Evolutionary conservation across 306 rosid species (phyloP).

Genomic region (Amphicarpaea edgeworthii): DNA sequence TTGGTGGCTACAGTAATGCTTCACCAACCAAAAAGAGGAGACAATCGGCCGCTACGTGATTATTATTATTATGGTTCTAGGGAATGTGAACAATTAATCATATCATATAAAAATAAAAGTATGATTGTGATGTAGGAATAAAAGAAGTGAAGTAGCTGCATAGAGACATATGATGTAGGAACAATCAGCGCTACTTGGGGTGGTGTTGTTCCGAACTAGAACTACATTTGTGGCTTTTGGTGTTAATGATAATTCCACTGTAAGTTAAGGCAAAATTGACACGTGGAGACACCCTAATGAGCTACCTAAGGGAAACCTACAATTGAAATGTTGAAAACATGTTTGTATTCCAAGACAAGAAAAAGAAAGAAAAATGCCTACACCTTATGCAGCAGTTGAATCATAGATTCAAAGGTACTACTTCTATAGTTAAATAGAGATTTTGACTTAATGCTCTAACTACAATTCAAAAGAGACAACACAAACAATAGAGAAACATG

Average conservation of each 20-base stretch:
- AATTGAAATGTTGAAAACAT: conserved; percentile 3
- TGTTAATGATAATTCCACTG: not conserved
- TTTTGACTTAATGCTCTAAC: conserved; percentile 10
- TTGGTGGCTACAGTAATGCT: not conserved
- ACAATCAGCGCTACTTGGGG: not conserved
- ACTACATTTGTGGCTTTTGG: not conserved
- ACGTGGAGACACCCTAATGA: not conserved
- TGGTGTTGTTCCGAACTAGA: not conserved
- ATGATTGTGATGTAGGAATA: not conserved
- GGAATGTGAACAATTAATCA: not conserved
- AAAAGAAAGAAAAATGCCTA: not conserved
- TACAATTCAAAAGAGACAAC: conserved; percentile 8
- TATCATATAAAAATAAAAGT: not conserved
- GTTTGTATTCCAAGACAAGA: not conserved
- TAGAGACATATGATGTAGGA: not conserved
- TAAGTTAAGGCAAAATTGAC: not conserved
- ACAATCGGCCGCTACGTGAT: not conserved
- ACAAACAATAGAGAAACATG: conserved; percentile 33
- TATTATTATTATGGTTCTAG: not conserved
- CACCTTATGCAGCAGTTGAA: conserved; percentile 15
- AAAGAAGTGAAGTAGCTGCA: not conserved
- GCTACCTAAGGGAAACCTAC: not conserved
- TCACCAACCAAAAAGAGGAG: conserved; percentile 4
- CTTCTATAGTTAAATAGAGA: too few relatives aligned
- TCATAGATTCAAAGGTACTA: conserved; percentile 15